Evolutionary conservation across 805 yeast species (phyloP), one percentile per base, ranked within the genome.

Genomic region (Tetrapisispora pingtungensis): DNA sequence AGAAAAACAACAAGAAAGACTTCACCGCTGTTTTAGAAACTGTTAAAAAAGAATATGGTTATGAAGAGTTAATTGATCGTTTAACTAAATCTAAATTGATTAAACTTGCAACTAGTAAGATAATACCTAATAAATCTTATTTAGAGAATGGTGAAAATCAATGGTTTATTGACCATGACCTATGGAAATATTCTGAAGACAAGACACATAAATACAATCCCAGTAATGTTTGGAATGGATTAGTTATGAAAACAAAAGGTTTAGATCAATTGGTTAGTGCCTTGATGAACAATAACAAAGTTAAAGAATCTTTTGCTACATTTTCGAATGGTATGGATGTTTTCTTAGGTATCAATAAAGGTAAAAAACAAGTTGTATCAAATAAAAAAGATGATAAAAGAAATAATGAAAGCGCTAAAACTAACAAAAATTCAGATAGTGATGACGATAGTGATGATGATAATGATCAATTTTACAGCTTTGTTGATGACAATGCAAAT

Each of bases 231-330:
- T 77, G 70, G 60, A 67, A 62, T 42, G 60, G 62, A 10, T 52
- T 58, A 12, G 50, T 62, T 2, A 32, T 52, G 38, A 53, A 53
- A 28, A 51, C 48, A 20, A 53, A 54, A 7, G 51, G 52, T 14
- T 57, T 56, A 10, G 58, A 53, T 19, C 55, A 56, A 33, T 41
- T 60, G 10, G 42, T 54, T 33, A 77, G 80, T 54, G 70, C 67
- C 44, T 54, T 70, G 38, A 60, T 79, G 43, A 68, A 69, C 43
- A 59, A 73, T 49, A 69, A 69, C 33, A 66, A 72, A 35, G 67
- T 71, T n/a, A 69, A 77, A 49, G 74, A 75, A 18, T 58, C 71
- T 24, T 57, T 74, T 42, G 62, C 67, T 3, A 58, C 62, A 19
- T 67, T 70, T 40, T 69, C 66, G 33, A 54, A 61, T 36, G 66